Conservation (phyloP, 108 stramenopile species). For the Fragilaria crotonensis region DNA sequence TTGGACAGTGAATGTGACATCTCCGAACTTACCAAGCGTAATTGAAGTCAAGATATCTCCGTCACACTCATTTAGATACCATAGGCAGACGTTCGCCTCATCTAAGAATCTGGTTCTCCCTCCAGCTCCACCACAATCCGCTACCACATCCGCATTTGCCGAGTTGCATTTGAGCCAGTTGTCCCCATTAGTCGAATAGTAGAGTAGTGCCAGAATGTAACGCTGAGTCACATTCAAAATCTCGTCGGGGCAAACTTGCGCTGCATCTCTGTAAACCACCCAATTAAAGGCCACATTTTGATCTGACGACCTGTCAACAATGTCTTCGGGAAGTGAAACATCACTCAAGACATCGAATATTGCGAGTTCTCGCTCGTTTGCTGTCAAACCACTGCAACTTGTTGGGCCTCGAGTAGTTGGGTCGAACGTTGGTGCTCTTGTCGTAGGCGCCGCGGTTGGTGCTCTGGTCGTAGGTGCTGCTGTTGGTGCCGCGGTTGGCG, state of each 20-base stretch:
- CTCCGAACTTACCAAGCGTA: constrained; percentile 28
- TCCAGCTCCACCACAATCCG: not conserved
- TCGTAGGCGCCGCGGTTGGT: not conserved
- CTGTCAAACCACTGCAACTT: not conserved
- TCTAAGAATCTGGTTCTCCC: constrained; percentile 9
- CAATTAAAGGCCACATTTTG: constrained; percentile 52
- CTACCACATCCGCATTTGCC: not conserved
- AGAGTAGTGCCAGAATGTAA: constrained; percentile 38
- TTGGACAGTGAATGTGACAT: not conserved
- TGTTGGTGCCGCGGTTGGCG: not conserved
- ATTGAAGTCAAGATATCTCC: constrained; percentile 19
- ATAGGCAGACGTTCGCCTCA: constrained; percentile 35
- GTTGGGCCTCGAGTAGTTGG: not conserved
- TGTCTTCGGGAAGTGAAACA: not conserved
- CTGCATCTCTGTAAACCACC: constrained; percentile 39
- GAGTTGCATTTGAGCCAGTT: constrained; percentile 26
- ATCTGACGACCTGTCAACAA: not conserved
- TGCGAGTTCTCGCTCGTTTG: not conserved
- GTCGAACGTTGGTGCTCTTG: not conserved
- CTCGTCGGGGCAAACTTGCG: constrained; percentile 40
- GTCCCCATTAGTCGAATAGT: constrained; percentile 44
- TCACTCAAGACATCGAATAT: not conserved
- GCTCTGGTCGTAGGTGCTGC: not conserved
- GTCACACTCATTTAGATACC: constrained; percentile 36
- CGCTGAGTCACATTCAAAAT: constrained; percentile 28